Evolutionary conservation across 202 grass and related monocot species (phyloP), one percentile per base, ranked within the genome.

Genomic region (Alloteropsis angusta): DNA sequence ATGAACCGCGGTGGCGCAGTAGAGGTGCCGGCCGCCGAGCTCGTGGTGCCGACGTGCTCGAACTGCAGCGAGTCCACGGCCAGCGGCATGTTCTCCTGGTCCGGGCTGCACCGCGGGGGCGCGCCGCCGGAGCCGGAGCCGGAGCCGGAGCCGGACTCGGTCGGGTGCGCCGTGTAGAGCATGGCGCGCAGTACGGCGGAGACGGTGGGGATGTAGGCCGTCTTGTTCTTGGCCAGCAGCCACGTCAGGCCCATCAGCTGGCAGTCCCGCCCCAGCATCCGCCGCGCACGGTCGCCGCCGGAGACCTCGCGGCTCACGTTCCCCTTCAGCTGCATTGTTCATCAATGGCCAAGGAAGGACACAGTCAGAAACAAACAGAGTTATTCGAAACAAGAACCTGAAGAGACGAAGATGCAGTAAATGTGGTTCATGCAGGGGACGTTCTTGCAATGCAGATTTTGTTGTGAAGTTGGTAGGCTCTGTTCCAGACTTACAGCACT

Each of bases 241-340:
- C 96, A 99, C 13, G 96, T 96, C 82, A 99, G 83, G 0, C 92
- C 96, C 96, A 99, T 99, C 78, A 99, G 90, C 88, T 99, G 96
- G 90, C 96, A 99, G 85, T 99, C 96, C 18, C 88, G 89, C 19
- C 90, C 92, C 53, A 98, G 83, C 92, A 98, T 94, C 85, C 80
- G 84, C 65, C 77, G 79, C 13, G 88, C 95, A 45, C 95, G 79
- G 74, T 85, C 92, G 11, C 74, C 79, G 62, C 72, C 85, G 11
- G 60, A 18, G 19, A 67, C 82, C 68, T 88, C 88, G 9, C 69
- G 78, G 65, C 85, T 88, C 53, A 84, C 65, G 60, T 81, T 68
- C n/a, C 83, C 85, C 66, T 93, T 93, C 36, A 90, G 72, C 92
- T 93, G 78, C 71, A 82, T 45, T 16, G 44, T 60, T 9, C 25